phyloP scores from a whole-genome alignment of 2,329 filamentous ascomycete species.

The Pseudocercospora eumusae region DNA sequence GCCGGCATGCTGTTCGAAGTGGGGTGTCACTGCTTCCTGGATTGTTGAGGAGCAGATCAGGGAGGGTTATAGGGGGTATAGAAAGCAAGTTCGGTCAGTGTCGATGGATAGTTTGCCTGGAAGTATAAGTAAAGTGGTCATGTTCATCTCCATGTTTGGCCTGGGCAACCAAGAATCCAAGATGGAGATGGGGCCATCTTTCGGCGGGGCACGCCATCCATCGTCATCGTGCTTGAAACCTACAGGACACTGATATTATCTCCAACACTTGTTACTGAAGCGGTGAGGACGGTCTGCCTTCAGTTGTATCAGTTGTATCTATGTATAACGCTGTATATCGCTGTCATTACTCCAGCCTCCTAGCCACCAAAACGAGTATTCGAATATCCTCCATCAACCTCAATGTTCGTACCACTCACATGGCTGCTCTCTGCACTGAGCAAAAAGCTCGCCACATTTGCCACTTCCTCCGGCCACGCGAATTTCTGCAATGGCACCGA shows the following conservation, averaged over 20 bases:
- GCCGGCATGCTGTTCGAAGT: constrained; percentile 20
- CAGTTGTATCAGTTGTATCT: too few relatives aligned
- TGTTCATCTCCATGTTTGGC: background rate
- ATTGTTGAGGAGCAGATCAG: background rate
- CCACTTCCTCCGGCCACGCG: constrained; percentile 12
- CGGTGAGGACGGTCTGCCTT: background rate
- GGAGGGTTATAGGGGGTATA: background rate
- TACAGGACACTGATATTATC: too few relatives aligned
- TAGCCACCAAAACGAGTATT: constrained; percentile 6
- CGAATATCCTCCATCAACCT: constrained; percentile 6
- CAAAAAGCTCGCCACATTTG: constrained; percentile 15
- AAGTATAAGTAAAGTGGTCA: background rate
- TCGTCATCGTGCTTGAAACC: background rate
- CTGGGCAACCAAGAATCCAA: background rate
- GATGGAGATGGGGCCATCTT: background rate
- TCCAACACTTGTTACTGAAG: too few relatives aligned
- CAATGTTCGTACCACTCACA: constrained; percentile 10
- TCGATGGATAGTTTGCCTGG: background rate
- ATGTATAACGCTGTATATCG: too few relatives aligned
- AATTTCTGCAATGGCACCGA: constrained; percentile 6
- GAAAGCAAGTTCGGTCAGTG: background rate
- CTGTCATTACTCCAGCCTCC: too few relatives aligned
- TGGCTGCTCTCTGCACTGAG: constrained; percentile 10
- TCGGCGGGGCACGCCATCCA: background rate
- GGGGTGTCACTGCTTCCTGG: background rate